These are phyloP conservation scores for Kwoniella dendrophila DNA, from an alignment of 768 basidiomycete species.

Conservation along the genomic window DNA sequence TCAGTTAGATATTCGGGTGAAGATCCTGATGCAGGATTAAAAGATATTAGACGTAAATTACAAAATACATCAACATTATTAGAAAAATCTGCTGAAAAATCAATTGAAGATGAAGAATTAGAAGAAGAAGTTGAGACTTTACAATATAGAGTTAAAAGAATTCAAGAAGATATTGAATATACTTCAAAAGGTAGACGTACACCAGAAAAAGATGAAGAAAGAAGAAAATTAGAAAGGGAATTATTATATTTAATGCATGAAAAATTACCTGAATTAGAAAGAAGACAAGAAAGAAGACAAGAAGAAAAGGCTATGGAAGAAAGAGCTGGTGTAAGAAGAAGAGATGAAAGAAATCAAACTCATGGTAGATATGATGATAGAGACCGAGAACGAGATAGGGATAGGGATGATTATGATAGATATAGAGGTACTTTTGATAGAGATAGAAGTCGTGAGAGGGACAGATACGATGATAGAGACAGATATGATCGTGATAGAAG, in stretches of 20 bases:
- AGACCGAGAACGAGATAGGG: conserved; percentile 58
- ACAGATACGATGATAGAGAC: conserved; percentile 56
- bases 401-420: conserved; percentile 26
- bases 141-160: conserved; percentile 76
- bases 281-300: conserved; percentile 76
- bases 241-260: conserved; percentile 84
- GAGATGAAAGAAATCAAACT: conserved; percentile 78
- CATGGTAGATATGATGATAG: conserved; percentile 59
- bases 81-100: conserved; percentile 70
- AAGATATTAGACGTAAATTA: conserved; percentile 82
- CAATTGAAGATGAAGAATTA: conserved; percentile 84
- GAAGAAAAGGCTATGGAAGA: conserved; percentile 75
- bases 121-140: conserved; percentile 87
- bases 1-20: conserved; percentile 73
- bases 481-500: conserved; percentile 56
- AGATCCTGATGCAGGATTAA: conserved; percentile 67
- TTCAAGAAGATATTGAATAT: conserved; percentile 91
- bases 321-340: conserved; percentile 72
- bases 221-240: conserved; percentile 82
- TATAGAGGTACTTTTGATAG: conserved; percentile 34
- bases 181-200: conserved; percentile 74
- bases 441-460: conserved; percentile 32
- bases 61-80: conserved; percentile 77
- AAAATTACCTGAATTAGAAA: conserved; percentile 84
- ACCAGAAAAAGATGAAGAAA: conserved; percentile 77